Evolutionary conservation across 257 asterid species (phyloP).

Genomic region (Ajuga chamaepitys): DNA sequence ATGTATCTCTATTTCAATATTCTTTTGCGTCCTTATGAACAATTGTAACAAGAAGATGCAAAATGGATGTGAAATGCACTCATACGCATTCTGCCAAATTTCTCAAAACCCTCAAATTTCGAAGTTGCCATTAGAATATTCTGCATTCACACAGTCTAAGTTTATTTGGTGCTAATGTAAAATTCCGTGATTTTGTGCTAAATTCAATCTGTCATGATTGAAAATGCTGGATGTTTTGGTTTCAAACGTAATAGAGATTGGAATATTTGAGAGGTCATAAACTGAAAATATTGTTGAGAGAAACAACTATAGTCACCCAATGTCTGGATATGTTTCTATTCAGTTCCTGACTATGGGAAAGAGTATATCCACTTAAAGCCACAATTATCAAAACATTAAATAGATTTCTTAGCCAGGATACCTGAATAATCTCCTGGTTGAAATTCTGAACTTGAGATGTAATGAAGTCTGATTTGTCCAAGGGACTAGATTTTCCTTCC

Average conservation of each 20-base stretch:
- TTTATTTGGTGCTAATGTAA: too few species aligned
- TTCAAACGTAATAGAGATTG: not conserved
- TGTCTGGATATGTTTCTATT: not conserved
- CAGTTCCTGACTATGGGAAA: not conserved
- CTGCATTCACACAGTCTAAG: too few species aligned
- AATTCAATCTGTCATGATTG: too few species aligned
- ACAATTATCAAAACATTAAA: not conserved
- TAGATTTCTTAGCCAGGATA: not conserved
- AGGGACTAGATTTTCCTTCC: not conserved
- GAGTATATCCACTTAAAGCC: not conserved
- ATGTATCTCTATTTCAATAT: too few species aligned
- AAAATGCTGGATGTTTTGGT: not conserved
- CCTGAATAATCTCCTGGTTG: not conserved
- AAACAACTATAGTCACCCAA: not conserved
- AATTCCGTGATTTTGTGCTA: too few species aligned
- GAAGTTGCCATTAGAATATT: too few species aligned
- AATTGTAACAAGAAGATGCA: too few species aligned
- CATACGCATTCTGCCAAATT: too few species aligned
- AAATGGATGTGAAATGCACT: too few species aligned
- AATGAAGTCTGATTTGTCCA: not conserved
- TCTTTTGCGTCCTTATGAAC: too few species aligned
- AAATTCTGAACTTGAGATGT: not conserved
- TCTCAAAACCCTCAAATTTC: too few species aligned
- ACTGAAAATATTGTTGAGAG: too few species aligned
- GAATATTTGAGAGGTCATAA: not conserved